These are phyloP conservation scores for Solanum piurae DNA, from an alignment of 257 asterid species.

Conservation along the genomic window DNA sequence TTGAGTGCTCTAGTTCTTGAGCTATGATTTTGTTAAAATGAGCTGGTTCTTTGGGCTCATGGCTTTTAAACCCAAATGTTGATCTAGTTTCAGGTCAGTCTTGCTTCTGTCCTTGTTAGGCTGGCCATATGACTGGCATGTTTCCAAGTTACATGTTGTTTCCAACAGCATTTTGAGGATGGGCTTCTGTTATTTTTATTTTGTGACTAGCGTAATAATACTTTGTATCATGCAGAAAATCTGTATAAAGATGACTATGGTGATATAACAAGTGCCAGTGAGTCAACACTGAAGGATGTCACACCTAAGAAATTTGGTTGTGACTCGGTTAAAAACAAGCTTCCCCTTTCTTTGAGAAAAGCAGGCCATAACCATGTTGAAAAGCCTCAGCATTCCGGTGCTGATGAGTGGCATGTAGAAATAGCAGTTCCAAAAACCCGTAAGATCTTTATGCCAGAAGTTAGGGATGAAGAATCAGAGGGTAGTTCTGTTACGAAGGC, in stretches of 20 bases:
- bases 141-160: neutral
- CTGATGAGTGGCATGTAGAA: constrained; percentile 71
- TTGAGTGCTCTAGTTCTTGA: neutral
- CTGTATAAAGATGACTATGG: constrained; percentile 56
- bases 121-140: neutral
- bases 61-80: neutral
- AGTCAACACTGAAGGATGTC: constrained; percentile 40
- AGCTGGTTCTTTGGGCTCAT: neutral
- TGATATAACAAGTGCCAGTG: constrained; percentile 49
- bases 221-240: constrained; percentile 46
- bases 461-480: constrained; percentile 58
- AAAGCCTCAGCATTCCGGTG: constrained; percentile 44
- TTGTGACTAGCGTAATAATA: constrained; percentile 1
- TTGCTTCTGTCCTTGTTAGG: neutral
- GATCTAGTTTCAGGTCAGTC: neutral
- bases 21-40: neutral
- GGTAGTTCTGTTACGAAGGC: constrained; percentile 61
- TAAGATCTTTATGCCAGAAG: constrained; percentile 26
- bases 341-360: constrained; percentile 52
- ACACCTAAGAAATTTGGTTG: constrained; percentile 28
- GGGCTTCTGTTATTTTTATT: neutral
- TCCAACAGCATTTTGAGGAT: neutral
- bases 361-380: constrained; percentile 37
- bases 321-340: constrained; percentile 36
- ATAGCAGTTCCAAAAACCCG: constrained; percentile 60